Evolutionary conservation across 1,284 basidiomycete genomes (phyloP).

Genomic region (Phylloporus gajari): DNA sequence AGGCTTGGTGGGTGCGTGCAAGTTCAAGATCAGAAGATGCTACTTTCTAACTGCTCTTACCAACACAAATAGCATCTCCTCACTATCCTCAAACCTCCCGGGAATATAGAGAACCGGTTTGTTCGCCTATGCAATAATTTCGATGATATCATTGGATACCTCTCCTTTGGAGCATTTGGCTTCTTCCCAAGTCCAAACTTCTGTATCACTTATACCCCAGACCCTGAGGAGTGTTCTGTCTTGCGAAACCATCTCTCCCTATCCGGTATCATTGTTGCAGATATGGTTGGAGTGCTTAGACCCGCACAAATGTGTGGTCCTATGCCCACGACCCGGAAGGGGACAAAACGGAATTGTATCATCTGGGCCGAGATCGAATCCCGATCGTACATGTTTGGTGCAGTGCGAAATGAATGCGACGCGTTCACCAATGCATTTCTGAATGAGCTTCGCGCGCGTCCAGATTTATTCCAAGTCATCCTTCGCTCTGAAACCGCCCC

Average conservation of each 20-base stretch:
- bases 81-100: constrained; percentile 14
- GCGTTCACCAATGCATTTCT: constrained; percentile 39
- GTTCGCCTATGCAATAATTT: constrained; percentile 46
- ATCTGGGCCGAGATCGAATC: constrained; percentile 34
- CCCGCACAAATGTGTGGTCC: constrained; percentile 16
- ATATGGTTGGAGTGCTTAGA: constrained; percentile 24
- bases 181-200: constrained; percentile 32
- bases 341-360: constrained; percentile 21
- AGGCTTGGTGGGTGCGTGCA: constrained; percentile 45
- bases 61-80: constrained; percentile 4
- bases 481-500: constrained; percentile 42
- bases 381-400: constrained; percentile 45
- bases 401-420: constrained; percentile 41
- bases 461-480: constrained; percentile 46
- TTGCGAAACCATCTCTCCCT: constrained; percentile 41
- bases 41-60: not conserved
- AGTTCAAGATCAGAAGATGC: not conserved
- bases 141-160: constrained; percentile 42
- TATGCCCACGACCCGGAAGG: constrained; percentile 24
- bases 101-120: constrained; percentile 44
- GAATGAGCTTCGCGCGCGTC: constrained; percentile 38
- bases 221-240: constrained; percentile 7
- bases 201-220: constrained; percentile 11
- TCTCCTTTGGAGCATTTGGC: constrained; percentile 40
- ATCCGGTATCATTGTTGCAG: constrained; percentile 41